Evolutionary conservation across 208 protist genomes (phyloP), one percentile per base, ranked within the genome.

Genomic region (Wallacemonas rigidus): DNA sequence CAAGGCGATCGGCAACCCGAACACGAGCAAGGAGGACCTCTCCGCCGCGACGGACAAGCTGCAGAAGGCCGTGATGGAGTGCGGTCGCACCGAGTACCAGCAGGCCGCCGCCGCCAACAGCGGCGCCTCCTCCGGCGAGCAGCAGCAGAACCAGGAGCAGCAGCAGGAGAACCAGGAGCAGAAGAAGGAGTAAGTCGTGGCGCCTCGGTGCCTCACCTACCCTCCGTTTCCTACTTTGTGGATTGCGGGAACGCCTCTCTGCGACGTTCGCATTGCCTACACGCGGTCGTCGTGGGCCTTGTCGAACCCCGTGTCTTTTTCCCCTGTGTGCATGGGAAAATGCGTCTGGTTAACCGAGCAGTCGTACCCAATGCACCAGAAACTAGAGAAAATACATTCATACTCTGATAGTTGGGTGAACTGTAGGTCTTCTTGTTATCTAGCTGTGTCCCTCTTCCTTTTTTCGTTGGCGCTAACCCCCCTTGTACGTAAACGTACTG

Each of bases 11-110:
- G 75, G 53, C 61, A 95, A 97, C 82, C 60, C 79, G 12, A 93
- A 93, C 67, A 77, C 77, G 44, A 75, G 82, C 9, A 85, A 77
- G 81, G 90, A 95, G 1, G 85, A 95, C 54, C 47, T 95, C 35
- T 61, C 57, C 14, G 68, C 65, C 4, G 72, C 81, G 45, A 79
- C 62, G 0, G 92, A 94, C 61, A 90, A 88, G 80, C 80, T 96
- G 53, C 88, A 94, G 81, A 95, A 93, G 87, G 85, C 82, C 2
- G 80, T 95, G 64, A 93, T 95, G 85, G 86, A 91, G 54, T 65
- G 89, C 64, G 85, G 84, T 53, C 86, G 86, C 77, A 83, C 77
- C 8, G 89, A 94, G 75, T 94, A 92, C 72, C 62, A 94, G 77
- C 84, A 90, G 79, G 82, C 90, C 2, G 87, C 87, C 2, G 85